Evolutionary conservation across 2,329 filamentous ascomycete species (phyloP), one percentile per base, ranked within the genome.

Genomic region (Beauveria brongniartii): DNA sequence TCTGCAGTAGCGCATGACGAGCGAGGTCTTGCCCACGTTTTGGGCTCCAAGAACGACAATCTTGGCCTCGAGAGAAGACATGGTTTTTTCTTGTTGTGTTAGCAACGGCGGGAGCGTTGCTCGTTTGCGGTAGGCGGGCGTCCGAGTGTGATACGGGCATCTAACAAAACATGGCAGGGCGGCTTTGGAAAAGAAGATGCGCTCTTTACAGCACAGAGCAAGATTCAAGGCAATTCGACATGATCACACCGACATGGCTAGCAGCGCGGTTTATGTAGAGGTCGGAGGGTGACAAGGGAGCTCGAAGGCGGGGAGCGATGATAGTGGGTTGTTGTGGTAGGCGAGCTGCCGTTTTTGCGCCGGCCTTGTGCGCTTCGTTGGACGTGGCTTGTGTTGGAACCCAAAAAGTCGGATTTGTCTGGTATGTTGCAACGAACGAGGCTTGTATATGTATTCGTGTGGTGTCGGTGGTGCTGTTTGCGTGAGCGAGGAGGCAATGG

Each of bases 21-120:
- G 81, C 16, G 86, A 89, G 14, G 89, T 92, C 77, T 92, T 92
- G 69, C 89, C 89, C 61, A 92, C 89, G 72, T 87, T 86, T 75
- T 92, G 89, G 54, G 87, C 84, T 74, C 90, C 89, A 69, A 92
- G 85, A 64, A 92, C 87, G 66, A 92, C 87, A 62, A 92, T 89
- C 75, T 92, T 91, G 72, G 89, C 88, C 77, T 92, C 89, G 69
- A 92, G 83, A 46, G 87, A 88, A 68, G 83, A 81, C 73, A 77
- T 76, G 63, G 62, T 22, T 51, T 51, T 6, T 44, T 3, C 34
- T 20, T 28, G 22, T 2, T 20, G 20, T 9, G 14, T 18, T 26
- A 28, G 34, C 37, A 43, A 37, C 4, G 16, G 40, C 18, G 34
- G 8, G 50, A 37, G 37, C 12, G 51, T 24, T 22, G 20, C 16